Evolutionary conservation across 352 stramenopile species (phyloP), one percentile per base, ranked within the genome.

Genomic region (Globisporangium yorkense): DNA sequence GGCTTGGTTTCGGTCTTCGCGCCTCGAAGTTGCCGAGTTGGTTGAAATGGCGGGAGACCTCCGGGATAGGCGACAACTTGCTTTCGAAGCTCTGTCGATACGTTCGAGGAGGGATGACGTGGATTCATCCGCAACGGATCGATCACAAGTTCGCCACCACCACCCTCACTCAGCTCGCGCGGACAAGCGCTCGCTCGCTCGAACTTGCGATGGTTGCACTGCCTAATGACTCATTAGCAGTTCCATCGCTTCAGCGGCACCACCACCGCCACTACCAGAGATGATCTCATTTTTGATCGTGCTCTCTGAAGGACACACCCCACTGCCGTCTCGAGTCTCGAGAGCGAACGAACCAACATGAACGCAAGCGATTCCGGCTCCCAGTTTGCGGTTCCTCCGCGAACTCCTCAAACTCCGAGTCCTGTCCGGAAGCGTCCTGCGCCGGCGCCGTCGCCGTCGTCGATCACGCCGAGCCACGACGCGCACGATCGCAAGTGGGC

Each of bases 401-500:
- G 3, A 24, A n/a, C 13, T 45, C 43, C 43, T 21, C 43, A 48
- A 48, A 48, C 43, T 2, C 18, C 47, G 47, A 52, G 47, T 52
- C 47, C 47, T 7, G n/a, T 10, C 24, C 47, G 47, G 24, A 61
- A 54, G 37, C 55, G 55, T 20, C 45, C 33, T 40, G 45, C 41
- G 18, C 53, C 24, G 24, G 1, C 24, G 24, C 24, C 24, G 24
- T 27, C 35, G 9, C 16, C 33, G 8, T 12, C 35, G 9, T 7
- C 49, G 29, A 52, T 12, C 24, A 39, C 31, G 15, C 49, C n/a
- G 45, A 35, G 51, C 54, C 18, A 2, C 54, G 21, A 6, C 33
- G 16, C 29, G 31, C 16, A 31, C 12, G 21, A 6, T 3, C 56
- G 16, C 40, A 62, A 57, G 41, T 62, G 48, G 56, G 49, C 50